Evolutionary conservation across 495 filamentous ascomycete genomes (phyloP), one percentile per base, ranked within the genome.

Genomic region (Xeromyces bisporus): DNA sequence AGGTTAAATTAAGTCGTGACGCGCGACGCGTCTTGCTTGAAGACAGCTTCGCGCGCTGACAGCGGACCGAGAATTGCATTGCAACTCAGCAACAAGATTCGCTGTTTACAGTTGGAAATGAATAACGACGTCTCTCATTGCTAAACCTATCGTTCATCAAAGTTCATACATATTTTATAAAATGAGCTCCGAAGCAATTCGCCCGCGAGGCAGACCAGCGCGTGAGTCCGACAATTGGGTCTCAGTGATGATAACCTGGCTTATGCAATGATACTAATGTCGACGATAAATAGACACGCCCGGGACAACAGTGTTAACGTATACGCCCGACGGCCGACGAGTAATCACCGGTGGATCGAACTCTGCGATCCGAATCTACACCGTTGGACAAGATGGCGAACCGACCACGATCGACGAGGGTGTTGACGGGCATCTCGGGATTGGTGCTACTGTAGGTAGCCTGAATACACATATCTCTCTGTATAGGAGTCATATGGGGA

Each of bases 361-460:
- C 54, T 81, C 86, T 43, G 76, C 77, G 11, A 80, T 92, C 42
- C 78, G 89, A 17, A 71, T 94, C 29, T 97, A 87, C 62, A 78
- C 75, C 29, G 85, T 83, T 10, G 85, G 80, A 24, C 81, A 75
- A 12, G 82, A 91, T 58, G 86, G 81, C 29, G 89, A 94, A 44
- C 89, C 89, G 8, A 70, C 66, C 32, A 92, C 80, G 20, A 75
- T 97, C 18, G 89, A 97, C 44, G 80, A 89, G 35, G 82, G 75
- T 33, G 70, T 75, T 32, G 86, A 91, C 36, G 72, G 74, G 34
- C 84, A 89, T 51, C 62, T 75, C 10, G 73, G 74, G 24, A 69
- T 94, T 27, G 75, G 70, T 26, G 75, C 83, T 13, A 69, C 71
- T 23, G 77, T 80, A 56, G 26, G 66, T 46, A n/a, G 23, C 18